Evolutionary conservation across 106 monocot genomes (phyloP), one percentile per base, ranked within the genome.

Genomic region (Apostasia ramifera): DNA sequence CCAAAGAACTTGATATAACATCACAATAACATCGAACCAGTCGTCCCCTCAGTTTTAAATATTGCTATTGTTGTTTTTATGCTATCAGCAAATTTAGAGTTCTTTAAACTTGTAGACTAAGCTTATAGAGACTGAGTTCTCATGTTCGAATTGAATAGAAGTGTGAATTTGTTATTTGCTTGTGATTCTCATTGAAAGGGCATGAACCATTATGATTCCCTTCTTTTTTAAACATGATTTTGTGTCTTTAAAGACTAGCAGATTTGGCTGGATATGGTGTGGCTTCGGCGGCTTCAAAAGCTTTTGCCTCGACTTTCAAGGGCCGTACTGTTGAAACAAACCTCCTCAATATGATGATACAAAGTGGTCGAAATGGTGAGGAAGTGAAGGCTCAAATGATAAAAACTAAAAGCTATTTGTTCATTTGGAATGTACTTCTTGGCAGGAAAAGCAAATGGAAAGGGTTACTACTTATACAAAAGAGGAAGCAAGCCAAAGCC

Each of bases 181-280:
- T 26, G 26, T 26, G 26, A 26, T 26, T 26, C 26, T 26, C 26
- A 26, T 26, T 26, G 26, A 26, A 26, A 26, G 26, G 26, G 26
- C 26, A 26, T 26, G 26, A 26, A 26, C 26, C 26, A 26, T 26
- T 26, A 40, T 5, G 7, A 40, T 40, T 40, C 44, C 2, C 9
- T 45, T 62, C 44, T 6, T 8, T 2, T 2, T 2, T 61, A 2
- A 61, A 61, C 3, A 9, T 43, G 9, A 8, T 44, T 43, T 44
- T 5, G 12, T 61, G 43, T 8, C 40, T 74, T 71, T 61, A 49
- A 59, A 92, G 92, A 76, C 77, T 92, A 5, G 81, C 83, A 70
- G 92, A 92, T 78, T 9, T 92, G 75, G 73, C 85, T 77, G 92
- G 92, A 57, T 92, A 92, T 83, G 92, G 85, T 48, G 92, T 92